Conservation (phyloP, 768 basidiomycete species). For the Hericium coralloides region DNA sequence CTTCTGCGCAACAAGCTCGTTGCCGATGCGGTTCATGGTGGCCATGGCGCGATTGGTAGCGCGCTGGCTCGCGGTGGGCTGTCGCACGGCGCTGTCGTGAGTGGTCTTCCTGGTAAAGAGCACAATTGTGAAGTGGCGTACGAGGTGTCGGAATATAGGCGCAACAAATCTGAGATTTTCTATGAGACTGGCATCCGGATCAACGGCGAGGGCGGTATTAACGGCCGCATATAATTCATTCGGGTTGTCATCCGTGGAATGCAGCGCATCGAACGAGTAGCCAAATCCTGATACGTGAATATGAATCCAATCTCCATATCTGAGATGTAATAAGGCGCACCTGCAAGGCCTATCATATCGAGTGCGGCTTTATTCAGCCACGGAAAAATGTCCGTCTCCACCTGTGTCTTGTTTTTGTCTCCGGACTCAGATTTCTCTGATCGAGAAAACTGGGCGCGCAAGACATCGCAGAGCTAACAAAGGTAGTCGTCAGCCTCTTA, state of each 20-base stretch:
- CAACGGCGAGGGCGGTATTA: neutral
- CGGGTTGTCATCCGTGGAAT: neutral
- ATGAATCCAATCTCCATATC: too few relatives aligned
- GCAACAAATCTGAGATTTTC: constrained; percentile 18
- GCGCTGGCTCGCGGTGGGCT: neutral
- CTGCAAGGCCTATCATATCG: constrained; percentile 2
- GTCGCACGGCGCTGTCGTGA: neutral
- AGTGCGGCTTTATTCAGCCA: neutral
- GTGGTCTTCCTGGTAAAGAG: neutral
- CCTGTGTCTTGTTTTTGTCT: neutral
- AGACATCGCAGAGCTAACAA: neutral
- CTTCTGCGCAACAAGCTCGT: constrained; percentile 11
- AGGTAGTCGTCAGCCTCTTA: neutral
- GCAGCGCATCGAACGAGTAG: neutral
- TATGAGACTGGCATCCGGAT: neutral
- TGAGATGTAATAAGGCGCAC: neutral
- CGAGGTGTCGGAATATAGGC: neutral
- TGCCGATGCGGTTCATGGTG: neutral
- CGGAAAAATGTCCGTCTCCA: neutral
- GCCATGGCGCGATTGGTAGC: neutral
- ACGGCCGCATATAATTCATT: constrained; percentile 1
- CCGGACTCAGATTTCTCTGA: neutral
- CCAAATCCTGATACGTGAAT: neutral
- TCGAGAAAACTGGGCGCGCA: neutral
- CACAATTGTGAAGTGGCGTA: neutral